Evolutionary conservation across 345 rosid species (phyloP).

Genomic region (Citrus hindsii): DNA sequence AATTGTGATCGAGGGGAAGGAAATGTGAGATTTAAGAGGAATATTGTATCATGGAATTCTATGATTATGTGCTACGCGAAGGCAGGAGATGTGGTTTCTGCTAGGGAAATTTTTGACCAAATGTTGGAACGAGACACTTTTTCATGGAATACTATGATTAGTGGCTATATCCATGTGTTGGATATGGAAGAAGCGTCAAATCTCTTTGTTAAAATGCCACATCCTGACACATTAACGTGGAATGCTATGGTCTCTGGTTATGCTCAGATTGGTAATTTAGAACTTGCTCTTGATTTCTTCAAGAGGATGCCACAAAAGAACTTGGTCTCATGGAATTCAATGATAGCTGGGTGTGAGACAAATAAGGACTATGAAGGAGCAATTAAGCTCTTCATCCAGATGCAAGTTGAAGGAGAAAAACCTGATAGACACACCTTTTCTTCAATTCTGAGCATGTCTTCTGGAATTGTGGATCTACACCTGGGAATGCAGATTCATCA

Average conservation of each 20-base stretch:
- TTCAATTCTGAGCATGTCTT: constrained; percentile 52
- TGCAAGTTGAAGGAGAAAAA: constrained; percentile 57
- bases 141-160: constrained; percentile 80
- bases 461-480: constrained; percentile 55
- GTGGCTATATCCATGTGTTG: constrained; percentile 47
- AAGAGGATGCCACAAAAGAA: constrained; percentile 51
- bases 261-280: constrained; percentile 41
- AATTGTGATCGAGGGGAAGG: constrained; percentile 6
- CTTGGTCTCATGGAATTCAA: constrained; percentile 67
- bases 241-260: constrained; percentile 63
- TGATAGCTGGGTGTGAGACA: constrained; percentile 63
- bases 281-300: constrained; percentile 45
- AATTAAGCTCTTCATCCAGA: constrained; percentile 41
- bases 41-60: constrained; percentile 73
- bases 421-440: constrained; percentile 74
- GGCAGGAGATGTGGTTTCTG: constrained; percentile 52
- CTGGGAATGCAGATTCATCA: constrained; percentile 75
- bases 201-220: constrained; percentile 52
- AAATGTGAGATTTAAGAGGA: constrained; percentile 32
- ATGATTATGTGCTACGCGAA: constrained; percentile 72
- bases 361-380: constrained; percentile 52
- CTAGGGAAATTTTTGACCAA: constrained; percentile 55
- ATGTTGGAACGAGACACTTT: constrained; percentile 54
- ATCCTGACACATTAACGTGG: constrained; percentile 53
- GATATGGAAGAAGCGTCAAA: constrained; percentile 56